Percentiles rank a stretch among this genome's conserved stretches.
Evolutionary conservation across 164 flowering plant species (phyloP).

Genomic region (Sextonia rubra): DNA sequence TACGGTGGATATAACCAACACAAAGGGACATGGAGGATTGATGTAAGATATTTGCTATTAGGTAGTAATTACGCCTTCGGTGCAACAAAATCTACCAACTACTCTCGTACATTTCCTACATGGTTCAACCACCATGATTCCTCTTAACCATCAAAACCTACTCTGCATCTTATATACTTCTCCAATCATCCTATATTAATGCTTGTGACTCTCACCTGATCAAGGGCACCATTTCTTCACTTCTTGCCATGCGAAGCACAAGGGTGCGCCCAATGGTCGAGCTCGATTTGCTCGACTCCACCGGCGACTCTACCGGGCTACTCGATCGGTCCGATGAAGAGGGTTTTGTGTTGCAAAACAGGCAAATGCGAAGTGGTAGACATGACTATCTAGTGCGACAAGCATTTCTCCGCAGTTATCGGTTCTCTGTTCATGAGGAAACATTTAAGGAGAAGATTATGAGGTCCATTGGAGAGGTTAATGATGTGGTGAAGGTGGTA

Average conservation of each 20-base stretch:
- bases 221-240: not conserved
- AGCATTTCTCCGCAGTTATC: slow-evolving; percentile 37
- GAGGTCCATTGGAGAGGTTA: not conserved
- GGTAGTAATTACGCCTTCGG: slow-evolving; percentile 13
- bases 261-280: slow-evolving; percentile 19
- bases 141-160: not conserved
- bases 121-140: slow-evolving; percentile 23
- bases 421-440: slow-evolving; percentile 16
- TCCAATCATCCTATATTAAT: not conserved
- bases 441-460: slow-evolving; percentile 18
- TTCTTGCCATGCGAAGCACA: slow-evolving; percentile 13
- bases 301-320: not conserved
- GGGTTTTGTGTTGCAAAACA: not conserved
- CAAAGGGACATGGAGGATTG: not conserved
- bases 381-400: slow-evolving; percentile 26
- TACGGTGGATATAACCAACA: no score
- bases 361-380: not conserved
- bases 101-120: not conserved
- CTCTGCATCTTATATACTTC: not conserved
- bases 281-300: slow-evolving; percentile 8
- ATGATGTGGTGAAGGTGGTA: slow-evolving; percentile 3
- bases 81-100: slow-evolving; percentile 24
- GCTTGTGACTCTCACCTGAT: not conserved
- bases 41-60: slow-evolving; percentile 2
- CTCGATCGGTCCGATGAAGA: not conserved